phyloP scores from a whole-genome alignment of 345 rosid genomes.

The Orychophragmus violaceus region DNA sequence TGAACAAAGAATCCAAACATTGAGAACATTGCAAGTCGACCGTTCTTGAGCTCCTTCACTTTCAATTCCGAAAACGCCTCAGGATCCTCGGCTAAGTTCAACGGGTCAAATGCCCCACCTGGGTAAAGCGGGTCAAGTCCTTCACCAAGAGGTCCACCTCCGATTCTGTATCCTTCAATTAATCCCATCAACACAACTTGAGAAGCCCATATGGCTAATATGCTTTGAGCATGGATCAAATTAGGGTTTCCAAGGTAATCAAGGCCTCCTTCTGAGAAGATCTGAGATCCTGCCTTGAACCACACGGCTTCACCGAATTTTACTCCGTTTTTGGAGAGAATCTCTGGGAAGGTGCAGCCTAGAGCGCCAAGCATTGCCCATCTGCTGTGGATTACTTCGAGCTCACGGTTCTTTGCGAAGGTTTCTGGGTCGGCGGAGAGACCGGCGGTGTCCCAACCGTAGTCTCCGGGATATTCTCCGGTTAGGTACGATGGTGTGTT shows the following conservation, averaged over 20 bases:
- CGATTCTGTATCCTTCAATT: conserved; percentile 46
- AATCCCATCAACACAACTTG: conserved; percentile 45
- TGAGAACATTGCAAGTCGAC: conserved; percentile 44
- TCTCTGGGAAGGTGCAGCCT: conserved; percentile 48
- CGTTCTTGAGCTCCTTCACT: conserved; percentile 45
- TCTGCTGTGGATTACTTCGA: conserved; percentile 47
- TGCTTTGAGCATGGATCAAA: conserved; percentile 47
- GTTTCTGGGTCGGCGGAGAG: conserved; percentile 51
- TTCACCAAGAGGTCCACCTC: conserved; percentile 49
- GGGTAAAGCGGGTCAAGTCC: conserved; percentile 45
- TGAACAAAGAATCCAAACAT: conserved; percentile 52
- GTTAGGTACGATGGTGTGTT: conserved; percentile 44
- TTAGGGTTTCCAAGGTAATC: conserved; percentile 43
- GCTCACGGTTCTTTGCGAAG: conserved; percentile 42
- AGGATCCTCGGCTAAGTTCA: conserved; percentile 45
- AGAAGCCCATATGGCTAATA: conserved; percentile 40
- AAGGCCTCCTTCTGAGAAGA: conserved; percentile 41
- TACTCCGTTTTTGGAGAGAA: conserved; percentile 44
- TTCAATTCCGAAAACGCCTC: conserved; percentile 44
- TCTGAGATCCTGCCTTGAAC: conserved; percentile 48
- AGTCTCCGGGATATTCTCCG: conserved; percentile 46
- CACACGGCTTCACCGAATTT: conserved; percentile 48
- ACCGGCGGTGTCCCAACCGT: conserved; percentile 52
- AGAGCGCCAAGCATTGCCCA: conserved; percentile 46
- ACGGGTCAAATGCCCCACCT: conserved; percentile 49